Evolutionary conservation across 148 eudicot species (phyloP), one percentile per base, ranked within the genome.

Genomic region (Polygonum aviculare): DNA sequence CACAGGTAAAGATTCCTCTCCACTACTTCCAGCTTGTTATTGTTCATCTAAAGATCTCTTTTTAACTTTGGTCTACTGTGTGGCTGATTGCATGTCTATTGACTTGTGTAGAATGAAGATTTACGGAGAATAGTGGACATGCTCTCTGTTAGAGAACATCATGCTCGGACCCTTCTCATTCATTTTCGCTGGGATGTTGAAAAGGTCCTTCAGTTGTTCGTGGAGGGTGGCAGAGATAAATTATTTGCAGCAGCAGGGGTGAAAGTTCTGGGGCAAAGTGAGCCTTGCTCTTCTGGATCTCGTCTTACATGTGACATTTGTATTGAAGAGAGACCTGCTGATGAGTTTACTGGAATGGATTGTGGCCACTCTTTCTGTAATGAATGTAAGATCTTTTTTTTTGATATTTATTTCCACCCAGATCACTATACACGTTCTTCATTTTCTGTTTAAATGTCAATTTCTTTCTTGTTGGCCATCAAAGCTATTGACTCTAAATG

Each of bases 111-210:
- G 93, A 88, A 74, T 71, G 93, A 85, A 73, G 97, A 91, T 74
- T 80, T 91, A 85, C 85, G 80, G 67, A 89, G 82, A 75, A 86
- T 86, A 76, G 88, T 89, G 91, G 93, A 91, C 45, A 70, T 89
- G 82, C 79, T 91, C n/a, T 89, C 90, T 3, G 40, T 89, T 78
- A 88, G 78, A 72, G 97, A 91, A 78, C 91, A 91, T 75, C 89
- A 88, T 78, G 97, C 97, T 1, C 82, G 97, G 70, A 89, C 91
- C 50, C 81, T 91, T 41, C 93, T 91, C 47, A 89, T 91, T 76
- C 93, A 91, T 81, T 88, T 83, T 76, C 90, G 93, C 11, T 91
- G 97, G 97, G 86, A 91, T 81, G 90, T 86, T 71, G 88, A 89
- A 35, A 88, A 82, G 72, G 80, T 89, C 12, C 71, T 85, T 70